Base-by-base conservation (phyloP, 2,329 filamentous ascomycete genomes). In the Xenoacremonium recifei region DNA sequence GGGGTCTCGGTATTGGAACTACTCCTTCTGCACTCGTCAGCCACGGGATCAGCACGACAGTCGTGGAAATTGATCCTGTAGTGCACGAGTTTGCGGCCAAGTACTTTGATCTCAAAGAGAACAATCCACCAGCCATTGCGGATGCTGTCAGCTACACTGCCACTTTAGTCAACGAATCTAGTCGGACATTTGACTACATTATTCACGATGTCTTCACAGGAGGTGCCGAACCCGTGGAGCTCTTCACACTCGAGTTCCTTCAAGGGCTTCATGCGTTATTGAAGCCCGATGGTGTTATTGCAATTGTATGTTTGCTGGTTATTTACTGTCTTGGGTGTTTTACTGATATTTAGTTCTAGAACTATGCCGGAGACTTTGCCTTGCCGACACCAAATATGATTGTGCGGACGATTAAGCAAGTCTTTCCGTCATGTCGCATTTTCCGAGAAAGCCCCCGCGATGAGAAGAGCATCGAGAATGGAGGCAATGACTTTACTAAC, bases 181-280 rank as follows among this genome's bases (percentile, higher is more conserved):
- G 66, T 6, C 63, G 71, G 35, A 72, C 72, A 20, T 99, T 86
- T 63, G 85, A 96, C 68, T 97, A 96, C 70, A 93, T 99, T 59
- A 77, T 99, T 40, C 93, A 99, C 64, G 93, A 99, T 55, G 93
- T 99, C 18, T 99, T 99, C 64, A 99, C 93, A 1, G 93, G 93
- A 18, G 93, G 93, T 39, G 91, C 90, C 0, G 93, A 97, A 64
- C 93, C 93, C 1, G 81, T 91, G 3, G 75, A 84, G 6, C 79
- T 99, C 6, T 99, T 99, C 67, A 97, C 91, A 0, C 65, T 83
- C 5, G 85, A 93, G 54, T 97, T 99, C 58, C 68, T 99, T 32
- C 66, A 77, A 39, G 81, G 85, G 5, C 72, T 99, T 2, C 71
- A 80, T 50, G 64, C 75, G 4, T 76, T 97, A 6, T 73, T 99